A percentile compares a stretch with the other conserved stretches of the same genome.
Conservation (phyloP, 2,329 filamentous ascomycete genomes). For the Chalara sp. region DNA sequence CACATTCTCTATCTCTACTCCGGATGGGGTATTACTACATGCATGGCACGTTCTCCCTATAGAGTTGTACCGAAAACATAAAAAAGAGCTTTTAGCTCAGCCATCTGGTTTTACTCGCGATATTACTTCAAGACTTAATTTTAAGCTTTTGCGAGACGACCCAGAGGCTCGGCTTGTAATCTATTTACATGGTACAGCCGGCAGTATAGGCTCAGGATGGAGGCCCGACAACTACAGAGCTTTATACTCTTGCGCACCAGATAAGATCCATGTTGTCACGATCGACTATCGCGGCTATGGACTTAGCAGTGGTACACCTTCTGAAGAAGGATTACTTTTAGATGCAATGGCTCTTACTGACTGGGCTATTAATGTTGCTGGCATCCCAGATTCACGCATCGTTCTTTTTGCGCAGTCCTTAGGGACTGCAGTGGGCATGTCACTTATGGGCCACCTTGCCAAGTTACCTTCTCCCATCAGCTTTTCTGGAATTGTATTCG, state of each 20-base stretch:
- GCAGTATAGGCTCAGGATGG: conserved; percentile 74
- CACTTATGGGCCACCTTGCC: conserved; percentile 64
- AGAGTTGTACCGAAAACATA: no score
- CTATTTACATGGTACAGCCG: conserved; percentile 50
- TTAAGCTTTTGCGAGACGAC: conserved; percentile 55
- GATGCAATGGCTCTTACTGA: conserved; percentile 71
- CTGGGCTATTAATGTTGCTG: conserved; percentile 59
- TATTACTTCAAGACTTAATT: conserved; percentile 49
- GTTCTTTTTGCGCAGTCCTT: conserved; percentile 81
- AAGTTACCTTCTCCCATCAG: conserved; percentile 44
- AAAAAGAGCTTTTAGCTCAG: conserved; percentile 30
- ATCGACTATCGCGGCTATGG: conserved; percentile 91
- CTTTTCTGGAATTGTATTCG: conserved; percentile 74
- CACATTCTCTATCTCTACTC: no score
- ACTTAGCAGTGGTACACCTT: conserved; percentile 70
- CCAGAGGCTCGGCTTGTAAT: conserved; percentile 57
- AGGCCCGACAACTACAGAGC: conserved; percentile 73
- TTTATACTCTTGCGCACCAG: conserved; percentile 62
- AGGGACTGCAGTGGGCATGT: conserved; percentile 77
- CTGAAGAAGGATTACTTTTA: conserved; percentile 72
- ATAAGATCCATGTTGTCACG: conserved; percentile 70
- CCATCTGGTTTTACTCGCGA: conserved; percentile 35
- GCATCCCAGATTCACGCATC: conserved; percentile 64
- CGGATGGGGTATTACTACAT: no score
- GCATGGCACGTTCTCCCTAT: no score